Percentiles rank a stretch among this genome's conserved stretches.
Conservation (phyloP, 768 basidiomycete species). For the Suillus spraguei region DNA sequence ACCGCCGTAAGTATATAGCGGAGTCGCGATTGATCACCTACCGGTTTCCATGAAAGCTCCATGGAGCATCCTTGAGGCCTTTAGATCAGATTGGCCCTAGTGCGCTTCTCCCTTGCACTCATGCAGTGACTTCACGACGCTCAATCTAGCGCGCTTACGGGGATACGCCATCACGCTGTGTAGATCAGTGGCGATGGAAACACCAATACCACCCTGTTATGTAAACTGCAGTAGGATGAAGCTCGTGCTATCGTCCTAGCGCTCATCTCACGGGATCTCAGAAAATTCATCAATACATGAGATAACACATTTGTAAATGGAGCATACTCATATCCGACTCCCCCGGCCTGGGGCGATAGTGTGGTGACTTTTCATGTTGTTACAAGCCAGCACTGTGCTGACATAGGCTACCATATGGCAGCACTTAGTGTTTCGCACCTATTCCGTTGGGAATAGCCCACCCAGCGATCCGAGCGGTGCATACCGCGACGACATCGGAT, state of each 20-base stretch:
- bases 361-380: neutral
- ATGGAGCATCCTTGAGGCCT: neutral
- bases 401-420: neutral
- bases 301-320: neutral
- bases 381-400: neutral
- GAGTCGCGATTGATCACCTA: neutral
- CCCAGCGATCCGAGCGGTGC: neutral
- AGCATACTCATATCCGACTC: neutral
- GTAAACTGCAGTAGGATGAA: neutral
- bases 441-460: neutral
- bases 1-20: neutral
- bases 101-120: neutral
- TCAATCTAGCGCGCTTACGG: neutral
- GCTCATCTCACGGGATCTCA: neutral
- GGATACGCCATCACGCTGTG: neutral
- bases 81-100: neutral
- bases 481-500: neutral
- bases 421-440: neutral
- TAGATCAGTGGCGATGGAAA: neutral
- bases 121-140: conserved; percentile 2
- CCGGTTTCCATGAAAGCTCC: neutral
- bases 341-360: neutral
- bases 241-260: neutral
- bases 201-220: neutral
- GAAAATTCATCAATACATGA: too few relatives aligned